These are phyloP conservation scores for Colletotrichum lindemuthianum DNA, from an alignment of 2,329 filamentous ascomycete genomes.

Conservation along the genomic window DNA sequence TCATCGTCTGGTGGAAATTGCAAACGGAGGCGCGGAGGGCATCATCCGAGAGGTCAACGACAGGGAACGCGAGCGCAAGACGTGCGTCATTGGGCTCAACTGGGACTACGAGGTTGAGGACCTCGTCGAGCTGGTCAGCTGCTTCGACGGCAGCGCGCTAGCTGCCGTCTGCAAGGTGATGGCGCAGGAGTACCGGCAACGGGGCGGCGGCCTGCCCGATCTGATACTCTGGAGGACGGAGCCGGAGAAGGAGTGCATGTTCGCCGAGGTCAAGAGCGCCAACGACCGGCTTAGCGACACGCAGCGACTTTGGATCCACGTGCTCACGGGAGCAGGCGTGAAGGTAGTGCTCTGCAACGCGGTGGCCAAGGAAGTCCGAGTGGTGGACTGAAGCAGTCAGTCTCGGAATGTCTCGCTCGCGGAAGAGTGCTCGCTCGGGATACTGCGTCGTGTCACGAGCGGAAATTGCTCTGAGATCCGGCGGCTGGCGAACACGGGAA, in stretches of 20 bases:
- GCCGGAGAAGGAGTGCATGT: conserved; percentile 69
- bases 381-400: conserved; percentile 47
- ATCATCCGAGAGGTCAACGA: conserved; percentile 77
- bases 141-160: conserved; percentile 83
- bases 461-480: conserved; percentile 26
- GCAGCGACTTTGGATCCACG: conserved; percentile 96
- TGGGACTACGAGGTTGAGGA: conserved; percentile 89
- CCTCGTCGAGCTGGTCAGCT: conserved; percentile 79
- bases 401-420: not conserved
- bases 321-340: conserved; percentile 85
- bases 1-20: conserved; percentile 83
- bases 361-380: conserved; percentile 61
- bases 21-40: conserved; percentile 77
- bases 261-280: conserved; percentile 82
- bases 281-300: conserved; percentile 97
- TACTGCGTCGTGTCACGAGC: conserved; percentile 21
- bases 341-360: conserved; percentile 83
- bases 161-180: conserved; percentile 91
- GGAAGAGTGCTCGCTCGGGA: not conserved
- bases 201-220: conserved; percentile 91
- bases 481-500: conserved; percentile 11
- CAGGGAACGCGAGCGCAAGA: conserved; percentile 74
- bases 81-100: conserved; percentile 90
- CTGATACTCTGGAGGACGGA: conserved; percentile 82
- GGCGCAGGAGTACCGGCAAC: conserved; percentile 90